Evolutionary conservation across 2,329 filamentous ascomycete genomes (phyloP).

Genomic region (Bertia moriformis): DNA sequence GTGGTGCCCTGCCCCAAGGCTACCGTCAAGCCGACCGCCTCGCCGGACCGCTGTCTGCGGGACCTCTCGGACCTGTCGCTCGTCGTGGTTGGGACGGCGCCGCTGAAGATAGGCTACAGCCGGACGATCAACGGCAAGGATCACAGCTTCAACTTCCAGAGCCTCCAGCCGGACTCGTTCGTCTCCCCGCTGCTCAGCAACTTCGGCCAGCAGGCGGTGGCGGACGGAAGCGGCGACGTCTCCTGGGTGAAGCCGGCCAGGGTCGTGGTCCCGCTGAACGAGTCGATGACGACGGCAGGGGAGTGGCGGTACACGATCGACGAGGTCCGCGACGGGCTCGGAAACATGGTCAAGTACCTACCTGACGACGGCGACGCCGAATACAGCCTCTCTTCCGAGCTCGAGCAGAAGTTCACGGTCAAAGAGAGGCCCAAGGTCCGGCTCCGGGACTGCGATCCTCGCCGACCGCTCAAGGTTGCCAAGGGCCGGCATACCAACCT

Average conservation of each 20-base stretch:
- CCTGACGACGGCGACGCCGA: constrained; percentile 54
- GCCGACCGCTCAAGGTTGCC: constrained; percentile 69
- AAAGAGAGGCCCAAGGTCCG: constrained; percentile 69
- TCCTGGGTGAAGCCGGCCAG: constrained; percentile 68
- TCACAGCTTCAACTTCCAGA: constrained; percentile 78
- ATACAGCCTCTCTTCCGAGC: constrained; percentile 38
- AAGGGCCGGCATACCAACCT: constrained; percentile 55
- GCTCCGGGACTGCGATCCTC: constrained; percentile 62
- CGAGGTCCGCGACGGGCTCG: constrained; percentile 80
- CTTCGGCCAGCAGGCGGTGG: constrained; percentile 37
- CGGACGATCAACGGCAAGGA: constrained; percentile 73
- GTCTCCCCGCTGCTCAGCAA: constrained; percentile 60
- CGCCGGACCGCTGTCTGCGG: constrained; percentile 61
- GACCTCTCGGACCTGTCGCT: constrained; percentile 77
- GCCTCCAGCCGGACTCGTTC: constrained; percentile 78
- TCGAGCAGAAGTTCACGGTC: constrained; percentile 68
- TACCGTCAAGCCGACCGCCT: constrained; percentile 47
- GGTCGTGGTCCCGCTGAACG: constrained; percentile 73
- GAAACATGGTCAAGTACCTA: constrained; percentile 69
- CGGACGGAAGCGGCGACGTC: constrained; percentile 46
- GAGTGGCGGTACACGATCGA: constrained; percentile 83
- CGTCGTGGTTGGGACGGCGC: constrained; percentile 75
- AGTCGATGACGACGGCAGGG: constrained; percentile 67
- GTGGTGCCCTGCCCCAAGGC: constrained; percentile 78
- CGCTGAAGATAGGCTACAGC: constrained; percentile 84